Conservation (phyloP, 2,329 filamentous ascomycete species). For the Colletotrichum sp. region DNA sequence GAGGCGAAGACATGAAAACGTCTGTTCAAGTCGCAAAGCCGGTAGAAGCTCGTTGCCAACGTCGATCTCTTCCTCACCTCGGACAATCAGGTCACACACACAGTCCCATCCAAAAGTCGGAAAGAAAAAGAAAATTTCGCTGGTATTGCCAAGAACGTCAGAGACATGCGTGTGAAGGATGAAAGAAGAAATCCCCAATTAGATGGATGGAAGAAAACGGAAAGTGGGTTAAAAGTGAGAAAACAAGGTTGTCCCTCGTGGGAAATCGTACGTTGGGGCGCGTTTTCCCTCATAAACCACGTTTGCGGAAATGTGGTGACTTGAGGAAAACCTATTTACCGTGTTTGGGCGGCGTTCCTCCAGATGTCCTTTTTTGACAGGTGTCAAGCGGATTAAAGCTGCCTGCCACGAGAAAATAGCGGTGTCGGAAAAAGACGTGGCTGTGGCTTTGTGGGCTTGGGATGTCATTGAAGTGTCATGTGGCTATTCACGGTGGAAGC, state of each 20-base stretch:
- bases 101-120: background rate
- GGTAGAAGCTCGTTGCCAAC: background rate
- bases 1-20: constrained; percentile 4
- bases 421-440: background rate
- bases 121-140: background rate
- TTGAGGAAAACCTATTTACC: background rate
- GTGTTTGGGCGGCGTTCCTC: background rate
- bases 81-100: background rate
- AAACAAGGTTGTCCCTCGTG: background rate
- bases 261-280: background rate
- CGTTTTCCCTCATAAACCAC: background rate
- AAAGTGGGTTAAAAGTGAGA: background rate
- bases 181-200: background rate
- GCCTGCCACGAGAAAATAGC: background rate
- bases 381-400: background rate
- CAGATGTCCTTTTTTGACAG: background rate
- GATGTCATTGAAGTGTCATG: background rate
- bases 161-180: background rate
- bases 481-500: background rate
- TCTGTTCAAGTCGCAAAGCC: background rate
- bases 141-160: background rate
- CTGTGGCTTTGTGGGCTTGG: background rate
- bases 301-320: background rate
- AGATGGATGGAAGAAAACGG: background rate
- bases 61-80: background rate